Base-by-base conservation (phyloP, 108 stramenopile genomes). In the Pseudonitzschia multiseries region DNA sequence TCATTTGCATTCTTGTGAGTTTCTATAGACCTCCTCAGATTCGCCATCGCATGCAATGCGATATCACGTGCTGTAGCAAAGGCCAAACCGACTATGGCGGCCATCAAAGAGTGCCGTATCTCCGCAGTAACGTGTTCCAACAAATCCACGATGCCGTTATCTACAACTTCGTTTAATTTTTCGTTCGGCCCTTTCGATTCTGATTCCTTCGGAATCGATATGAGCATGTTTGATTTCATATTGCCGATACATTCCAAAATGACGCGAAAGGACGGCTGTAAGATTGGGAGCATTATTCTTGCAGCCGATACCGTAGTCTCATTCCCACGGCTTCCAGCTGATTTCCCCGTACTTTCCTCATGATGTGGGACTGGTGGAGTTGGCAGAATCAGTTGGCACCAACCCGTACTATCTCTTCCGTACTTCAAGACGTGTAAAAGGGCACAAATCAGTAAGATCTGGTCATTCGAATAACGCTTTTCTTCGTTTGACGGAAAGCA, bases 321-420 rank as follows among this genome's bases (percentile, higher is more conserved):
- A 20, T 15, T 70, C 20, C 64, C 27, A 14, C 24, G 24, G 21
- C 57, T 64, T 48, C 54, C 33, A 17, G 64, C 32, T 56, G 18
- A 10, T 22, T 0, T n/a, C 10, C 15, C 24, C 15, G 26, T 33
- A 20, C 13, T 62, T 26, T 28, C 66, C 22, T 64, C 65, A 48
- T 80, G 48, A 8, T 41, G 40, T 5, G 70, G 65, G 3, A 60
- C 76, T 13, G 78, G 78, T 27, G 74, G 82, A 41, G 50, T 74
- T 20, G 72, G 81, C 26, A 78, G 68, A 43, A 78, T 72, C 8
- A 78, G 69, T 46, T 75, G 80, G 29, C 71, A 75, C 94, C 94
- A 95, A 54, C 94, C 94, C 1, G 81, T 87, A 28, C 76, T 80
- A 74, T 95, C 94, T 26, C 94, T 85, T 4, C 94, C 94, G 65